Evolutionary conservation across 2,329 filamentous ascomycete genomes (phyloP), one percentile per base, ranked within the genome.

Genomic region (Phaeosphaeria sp.): DNA sequence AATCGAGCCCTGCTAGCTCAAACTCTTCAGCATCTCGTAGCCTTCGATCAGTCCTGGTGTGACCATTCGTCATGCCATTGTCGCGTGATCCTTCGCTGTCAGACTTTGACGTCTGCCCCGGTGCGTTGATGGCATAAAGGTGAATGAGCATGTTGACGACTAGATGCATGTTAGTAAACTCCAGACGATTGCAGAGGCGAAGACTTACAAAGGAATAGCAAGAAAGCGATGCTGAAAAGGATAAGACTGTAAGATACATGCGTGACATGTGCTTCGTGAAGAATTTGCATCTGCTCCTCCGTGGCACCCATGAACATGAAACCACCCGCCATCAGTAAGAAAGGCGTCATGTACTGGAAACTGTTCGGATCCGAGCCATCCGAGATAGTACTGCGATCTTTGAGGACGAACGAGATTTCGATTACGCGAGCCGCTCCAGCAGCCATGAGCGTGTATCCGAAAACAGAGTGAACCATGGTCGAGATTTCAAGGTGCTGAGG

Each of bases 261-360:
- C 23, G 93, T 93, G 69, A 98, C 88, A 58, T 88, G 84, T 0
- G 91, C 90, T 41, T 86, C 82, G 42, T 87, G 84, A 5, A 98
- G 82, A 1, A 97, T 82, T 21, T 83, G 72, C 91, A 98, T 97
- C 78, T 98, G 95, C 79, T 99, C 93, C 76, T 98, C 95, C 0
- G 93, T 98, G 17, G 95, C 94, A 30, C 92, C 91, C 93, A 98
- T 96, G 81, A 99, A 99, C 42, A 99, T 84, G 80, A 98, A 97
- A 1, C 95, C 95, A 3, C 93, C 90, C 6, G 93, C 93, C 71
- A 91, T 96, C 25, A 99, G 85, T 42, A 98, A 84, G 70, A 90
- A 91, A 52, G 87, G 85, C 23, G 89, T 84, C 46, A 91, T 74
- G 66, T 89, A 89, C 75, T 91, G 89, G 76, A 89, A 91, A 72